Percentiles rank a stretch among this genome's conserved stretches.
Evolutionary conservation across 148 eudicot genomes (phyloP).

Genomic region (Fagopyrum esculentum): DNA sequence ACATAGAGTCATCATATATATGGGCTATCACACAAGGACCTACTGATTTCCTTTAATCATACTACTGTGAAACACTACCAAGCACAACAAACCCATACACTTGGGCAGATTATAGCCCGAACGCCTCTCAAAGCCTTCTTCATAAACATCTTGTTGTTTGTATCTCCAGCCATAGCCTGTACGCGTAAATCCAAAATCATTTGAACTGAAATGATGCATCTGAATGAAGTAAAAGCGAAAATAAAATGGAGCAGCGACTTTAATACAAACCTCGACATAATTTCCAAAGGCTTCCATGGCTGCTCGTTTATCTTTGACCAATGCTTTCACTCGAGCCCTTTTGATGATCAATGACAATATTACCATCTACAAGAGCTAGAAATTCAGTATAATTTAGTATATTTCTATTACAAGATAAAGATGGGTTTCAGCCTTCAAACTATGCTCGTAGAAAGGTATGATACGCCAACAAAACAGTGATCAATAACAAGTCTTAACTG

Average conservation of each 20-base stretch:
- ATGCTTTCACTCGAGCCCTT: conserved; percentile 64
- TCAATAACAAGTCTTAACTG: not conserved
- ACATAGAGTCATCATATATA: not conserved
- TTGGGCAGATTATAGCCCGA: conserved; percentile 72
- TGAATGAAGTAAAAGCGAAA: not conserved
- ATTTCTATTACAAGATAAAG: conserved; percentile 12
- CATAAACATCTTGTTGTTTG: conserved; percentile 40
- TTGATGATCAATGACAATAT: conserved; percentile 82
- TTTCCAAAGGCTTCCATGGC: conserved; percentile 92
- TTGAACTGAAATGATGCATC: not conserved
- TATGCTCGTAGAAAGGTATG: not conserved
- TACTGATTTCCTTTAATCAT: not conserved
- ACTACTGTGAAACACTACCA: not conserved
- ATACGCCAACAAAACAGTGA: not conserved
- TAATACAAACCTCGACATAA: conserved; percentile 72
- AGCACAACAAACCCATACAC: conserved; percentile 36
- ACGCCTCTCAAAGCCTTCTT: conserved; percentile 76
- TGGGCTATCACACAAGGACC: not conserved
- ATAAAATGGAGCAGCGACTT: not conserved
- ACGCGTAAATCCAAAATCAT: conserved; percentile 15
- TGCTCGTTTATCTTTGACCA: conserved; percentile 83
- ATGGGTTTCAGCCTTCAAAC: not conserved
- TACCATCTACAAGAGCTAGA: conserved; percentile 60
- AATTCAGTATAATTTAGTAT: conserved; percentile 23
- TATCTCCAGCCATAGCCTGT: conserved; percentile 68